Evolutionary conservation across 176 grass and related monocot genomes (phyloP).

Genomic region (Carex myosuroides): DNA sequence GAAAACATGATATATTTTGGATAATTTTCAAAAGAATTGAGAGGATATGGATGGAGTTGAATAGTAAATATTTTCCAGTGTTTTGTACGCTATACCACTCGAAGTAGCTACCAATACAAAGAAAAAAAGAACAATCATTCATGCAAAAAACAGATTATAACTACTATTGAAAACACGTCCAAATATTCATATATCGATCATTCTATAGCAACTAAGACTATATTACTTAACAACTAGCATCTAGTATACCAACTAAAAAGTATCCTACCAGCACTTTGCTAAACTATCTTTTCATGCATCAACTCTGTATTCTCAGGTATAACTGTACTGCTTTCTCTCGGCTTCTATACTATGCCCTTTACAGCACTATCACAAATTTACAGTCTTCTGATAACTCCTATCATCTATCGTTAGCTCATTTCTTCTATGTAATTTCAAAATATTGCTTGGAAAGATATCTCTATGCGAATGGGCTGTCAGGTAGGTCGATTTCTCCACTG

Average conservation of each 20-base stretch:
- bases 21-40: neutral
- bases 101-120: neutral
- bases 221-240: neutral
- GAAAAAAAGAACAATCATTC: neutral
- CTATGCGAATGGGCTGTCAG: conserved; percentile 20
- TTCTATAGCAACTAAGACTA: neutral
- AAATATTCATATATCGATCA: neutral
- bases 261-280: neutral
- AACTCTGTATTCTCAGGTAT: conserved; percentile 5
- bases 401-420: neutral
- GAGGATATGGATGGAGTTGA: neutral
- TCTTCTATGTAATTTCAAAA: neutral
- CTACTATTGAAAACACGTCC: neutral
- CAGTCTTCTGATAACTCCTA: neutral
- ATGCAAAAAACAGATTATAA: too few species aligned
- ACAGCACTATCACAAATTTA: conserved; percentile 2
- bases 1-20: neutral
- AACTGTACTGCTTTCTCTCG: conserved; percentile 8
- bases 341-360: conserved; percentile 3
- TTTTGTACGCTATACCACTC: neutral
- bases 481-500: conserved; percentile 22
- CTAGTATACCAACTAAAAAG: neutral
- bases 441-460: neutral
- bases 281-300: neutral
- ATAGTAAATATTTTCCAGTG: neutral